Base-by-base conservation (phyloP, 345 rosid genomes). In the Linum usitatissimum region DNA sequence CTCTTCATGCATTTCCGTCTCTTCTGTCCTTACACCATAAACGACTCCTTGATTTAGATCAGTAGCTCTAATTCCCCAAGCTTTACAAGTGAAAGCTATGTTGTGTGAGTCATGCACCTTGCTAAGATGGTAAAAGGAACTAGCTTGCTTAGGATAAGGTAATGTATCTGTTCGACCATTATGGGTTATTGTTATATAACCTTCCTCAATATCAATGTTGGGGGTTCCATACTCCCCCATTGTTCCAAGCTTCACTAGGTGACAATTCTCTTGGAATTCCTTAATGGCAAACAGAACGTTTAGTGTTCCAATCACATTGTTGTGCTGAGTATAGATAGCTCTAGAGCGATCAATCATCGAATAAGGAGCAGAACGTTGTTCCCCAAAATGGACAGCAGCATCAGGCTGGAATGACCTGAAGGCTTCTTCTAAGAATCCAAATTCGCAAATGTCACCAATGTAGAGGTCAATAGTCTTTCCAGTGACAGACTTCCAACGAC, bases 171-270 rank as follows among this genome's bases (percentile, higher is more conserved):
- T 87, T 70, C 99, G 79, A 40, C 97, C 97, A 61, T 93, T 93
- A 65, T 93, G 99, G 6, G 80, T 86, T 60, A 93, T 86, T 17
- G 97, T 90, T 69, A 93, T 81, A 77, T 83, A 93, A 66, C 99
- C 99, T 79, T 93, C 99, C 62, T 90, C 99, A 5, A 93, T 93
- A 66, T 93, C 99, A 57, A 93, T 90, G 66, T 93, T 93, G n/a
- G 99, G 99, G 60, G 99, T 93, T 61, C 99, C 99, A 39, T 90
- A 87, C 78, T 93, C 99, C 63, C 99, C 97, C 99, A 93, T 93
- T 12, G 96, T 93, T 60, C 97, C 99, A 0, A 93, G 90, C 76
- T 93, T 90, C 55, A 93, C 97, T 5, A 93, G 79, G 82, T 93
- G 99, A 55, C 99, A 93, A 19, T 90, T 74, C 71, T 90, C 90